phyloP scores from a whole-genome alignment of 176 grass and related monocot genomes.

The Oryza brachyantha region DNA sequence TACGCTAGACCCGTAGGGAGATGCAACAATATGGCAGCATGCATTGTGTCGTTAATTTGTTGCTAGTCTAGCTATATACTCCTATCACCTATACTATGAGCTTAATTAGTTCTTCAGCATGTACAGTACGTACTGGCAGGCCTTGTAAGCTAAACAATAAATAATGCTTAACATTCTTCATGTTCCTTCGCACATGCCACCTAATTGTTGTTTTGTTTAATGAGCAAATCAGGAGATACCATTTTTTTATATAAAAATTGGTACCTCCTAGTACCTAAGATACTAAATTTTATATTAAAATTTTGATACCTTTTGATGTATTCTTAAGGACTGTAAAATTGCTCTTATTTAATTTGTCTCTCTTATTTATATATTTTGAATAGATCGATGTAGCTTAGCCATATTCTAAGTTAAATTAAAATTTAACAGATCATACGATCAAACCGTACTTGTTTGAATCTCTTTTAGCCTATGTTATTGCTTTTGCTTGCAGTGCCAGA shows the following conservation, averaged over 20 bases:
- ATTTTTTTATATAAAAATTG: no score
- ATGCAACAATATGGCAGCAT: neutral
- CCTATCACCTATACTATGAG: no score
- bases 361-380: neutral
- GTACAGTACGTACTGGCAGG: neutral
- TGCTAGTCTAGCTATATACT: no score
- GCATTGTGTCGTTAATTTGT: neutral
- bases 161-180: neutral
- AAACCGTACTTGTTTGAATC: constrained; percentile 31
- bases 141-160: neutral
- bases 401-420: constrained; percentile 21
- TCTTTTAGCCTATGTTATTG: constrained; percentile 13
- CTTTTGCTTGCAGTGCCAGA: constrained; percentile 36
- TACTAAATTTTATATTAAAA: no score
- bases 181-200: neutral
- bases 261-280: no score
- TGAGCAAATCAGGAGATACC: no score
- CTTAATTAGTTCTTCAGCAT: neutral
- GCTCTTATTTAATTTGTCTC: neutral
- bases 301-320: no score
- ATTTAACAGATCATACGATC: constrained; percentile 27
- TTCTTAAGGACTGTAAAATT: no score
- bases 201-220: neutral
- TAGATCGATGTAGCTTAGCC: neutral
- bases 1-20: neutral